Evolutionary conservation across 371 early-diverging fungal species (phyloP), one percentile per base, ranked within the genome.

Genomic region (Syncephalastrum racemosum): DNA sequence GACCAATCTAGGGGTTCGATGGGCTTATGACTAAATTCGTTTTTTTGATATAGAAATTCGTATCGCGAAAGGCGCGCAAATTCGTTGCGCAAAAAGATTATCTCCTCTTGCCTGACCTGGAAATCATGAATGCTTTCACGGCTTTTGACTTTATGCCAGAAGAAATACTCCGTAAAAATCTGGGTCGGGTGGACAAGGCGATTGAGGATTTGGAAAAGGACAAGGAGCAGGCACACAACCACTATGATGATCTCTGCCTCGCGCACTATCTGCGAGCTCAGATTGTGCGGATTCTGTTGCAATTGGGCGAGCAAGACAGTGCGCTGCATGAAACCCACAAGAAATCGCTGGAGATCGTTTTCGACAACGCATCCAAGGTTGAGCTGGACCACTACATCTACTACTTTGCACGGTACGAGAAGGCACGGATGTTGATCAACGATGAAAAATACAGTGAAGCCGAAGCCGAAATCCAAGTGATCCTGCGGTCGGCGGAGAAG

Each of bases 41-140:
- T 39, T 24, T 24, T 58, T n/a, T 14, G n/a, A n/a, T 22, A 15
- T 56, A 78, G 79, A 92, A 92, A 77, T 91, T 82, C 65, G 83
- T 90, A 6, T 72, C 85, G 12, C 77, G 92, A 25, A 92, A 92
- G 66, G 63, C 86, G 8, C 77, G 83, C 58, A 90, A 89, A 57
- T 91, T 84, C 55, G 31, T 60, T 7, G 51, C 70, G 46, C 92
- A 91, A 59, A 64, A 71, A 4, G 66, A 71, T 43, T 71, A 82
- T 23, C 68, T 92, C 6, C 48, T 86, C 49, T 64, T 87, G 3
- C 91, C 91, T 2, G 88, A 80, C 5, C 66, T 88, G 18, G 92
- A 92, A 64, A 68, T 90, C 12, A 53, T 90, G 25, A 81, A 82
- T 48, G 77, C 85, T 24, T 83, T 79, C 64, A 79, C 80, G 53